phyloP scores from a whole-genome alignment of 2,329 filamentous ascomycete species.

The Colletotrichum liaoningense region DNA sequence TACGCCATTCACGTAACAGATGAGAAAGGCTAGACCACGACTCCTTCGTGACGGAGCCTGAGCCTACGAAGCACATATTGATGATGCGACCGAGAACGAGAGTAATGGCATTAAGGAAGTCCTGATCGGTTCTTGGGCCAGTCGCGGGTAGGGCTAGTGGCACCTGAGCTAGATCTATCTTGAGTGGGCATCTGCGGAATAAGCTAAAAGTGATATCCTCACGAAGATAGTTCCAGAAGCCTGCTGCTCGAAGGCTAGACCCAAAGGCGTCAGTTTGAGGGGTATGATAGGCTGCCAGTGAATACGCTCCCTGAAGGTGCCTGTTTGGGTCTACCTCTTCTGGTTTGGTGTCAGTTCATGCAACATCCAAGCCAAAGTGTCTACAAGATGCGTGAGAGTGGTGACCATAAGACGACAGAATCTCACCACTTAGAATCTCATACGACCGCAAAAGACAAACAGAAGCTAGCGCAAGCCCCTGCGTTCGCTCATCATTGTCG shows the following conservation, averaged over 20 bases:
- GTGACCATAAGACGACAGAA: accelerated
- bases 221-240: constrained; percentile 63
- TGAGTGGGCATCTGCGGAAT: constrained; percentile 53
- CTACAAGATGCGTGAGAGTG: background rate
- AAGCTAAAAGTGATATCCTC: constrained; percentile 67
- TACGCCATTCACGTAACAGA: constrained; percentile 45
- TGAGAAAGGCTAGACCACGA: constrained; percentile 40
- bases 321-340: constrained; percentile 55
- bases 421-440: constrained; percentile 57
- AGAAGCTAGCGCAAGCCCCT: constrained; percentile 50
- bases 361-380: background rate
- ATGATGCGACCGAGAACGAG: constrained; percentile 56
- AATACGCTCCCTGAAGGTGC: constrained; percentile 59
- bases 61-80: constrained; percentile 48
- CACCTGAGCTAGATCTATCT: constrained; percentile 49
- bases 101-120: constrained; percentile 53
- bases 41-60: background rate
- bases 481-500: constrained; percentile 47
- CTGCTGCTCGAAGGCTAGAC: constrained; percentile 49
- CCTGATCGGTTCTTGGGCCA: constrained; percentile 41
- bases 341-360: constrained; percentile 4
- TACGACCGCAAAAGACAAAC: constrained; percentile 61
- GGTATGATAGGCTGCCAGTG: constrained; percentile 48
- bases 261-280: constrained; percentile 38
- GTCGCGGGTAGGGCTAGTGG: background rate